Evolutionary conservation across 345 rosid genomes (phyloP).

Genomic region (Cardamine occulta): DNA sequence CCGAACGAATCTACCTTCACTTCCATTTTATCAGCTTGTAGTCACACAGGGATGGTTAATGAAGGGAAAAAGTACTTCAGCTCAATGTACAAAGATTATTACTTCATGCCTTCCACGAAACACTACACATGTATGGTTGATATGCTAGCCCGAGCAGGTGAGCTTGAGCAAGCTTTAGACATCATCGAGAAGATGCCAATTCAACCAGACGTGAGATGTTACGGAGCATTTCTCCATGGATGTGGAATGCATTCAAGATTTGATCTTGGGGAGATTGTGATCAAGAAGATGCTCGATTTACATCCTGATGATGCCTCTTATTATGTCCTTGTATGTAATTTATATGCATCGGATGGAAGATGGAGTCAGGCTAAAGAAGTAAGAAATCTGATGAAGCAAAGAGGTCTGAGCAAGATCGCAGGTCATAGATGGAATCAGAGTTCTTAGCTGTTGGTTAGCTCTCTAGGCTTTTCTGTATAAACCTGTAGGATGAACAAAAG

Average conservation of each 20-base stretch:
- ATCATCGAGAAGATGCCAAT: slow-evolving; percentile 72
- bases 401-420: slow-evolving; percentile 61
- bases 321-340: slow-evolving; percentile 73
- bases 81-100: slow-evolving; percentile 65
- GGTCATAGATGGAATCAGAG: slow-evolving; percentile 66
- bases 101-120: slow-evolving; percentile 67
- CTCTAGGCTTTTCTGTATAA: background rate
- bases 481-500: background rate
- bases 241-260: slow-evolving; percentile 83
- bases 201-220: slow-evolving; percentile 60
- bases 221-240: slow-evolving; percentile 88
- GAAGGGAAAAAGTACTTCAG: slow-evolving; percentile 75
- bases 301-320: slow-evolving; percentile 78
- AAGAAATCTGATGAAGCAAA: slow-evolving; percentile 73
- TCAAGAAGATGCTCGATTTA: slow-evolving; percentile 64
- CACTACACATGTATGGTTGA: slow-evolving; percentile 85
- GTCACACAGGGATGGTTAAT: slow-evolving; percentile 73
- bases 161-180: slow-evolving; percentile 78
- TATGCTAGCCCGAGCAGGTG: slow-evolving; percentile 86
- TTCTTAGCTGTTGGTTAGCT: background rate
- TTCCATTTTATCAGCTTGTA: slow-evolving; percentile 72
- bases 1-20: slow-evolving; percentile 77
- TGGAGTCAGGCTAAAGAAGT: slow-evolving; percentile 72
- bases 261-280: slow-evolving; percentile 76
- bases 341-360: slow-evolving; percentile 83